Evolutionary conservation across 352 stramenopile genomes (phyloP).

Genomic region (Globisporangium radiosum): DNA sequence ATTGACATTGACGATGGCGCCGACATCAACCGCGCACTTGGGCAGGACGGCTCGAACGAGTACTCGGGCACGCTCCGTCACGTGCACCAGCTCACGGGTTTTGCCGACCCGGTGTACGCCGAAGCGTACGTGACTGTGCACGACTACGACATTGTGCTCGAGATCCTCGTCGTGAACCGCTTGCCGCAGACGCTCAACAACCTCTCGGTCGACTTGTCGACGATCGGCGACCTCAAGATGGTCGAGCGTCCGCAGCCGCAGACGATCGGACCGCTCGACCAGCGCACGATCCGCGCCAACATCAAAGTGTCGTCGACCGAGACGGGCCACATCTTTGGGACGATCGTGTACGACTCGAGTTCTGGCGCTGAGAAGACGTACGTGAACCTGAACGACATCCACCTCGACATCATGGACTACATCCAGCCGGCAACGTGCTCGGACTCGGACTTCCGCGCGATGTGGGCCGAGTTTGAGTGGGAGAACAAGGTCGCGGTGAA

Average conservation of each 20-base stretch:
- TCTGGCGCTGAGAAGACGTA: conserved; percentile 96
- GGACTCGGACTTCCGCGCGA: conserved; percentile 97
- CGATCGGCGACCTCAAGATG: conserved; percentile 99
- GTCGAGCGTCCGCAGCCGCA: conserved; percentile 96
- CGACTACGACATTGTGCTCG: conserved; percentile 99
- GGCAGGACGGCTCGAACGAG: conserved; percentile 82
- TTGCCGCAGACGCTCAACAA: conserved; percentile 98
- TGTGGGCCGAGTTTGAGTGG: conserved; percentile 99
- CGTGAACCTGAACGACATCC: conserved; percentile 99
- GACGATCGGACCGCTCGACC: conserved; percentile 97
- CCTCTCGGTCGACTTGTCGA: conserved; percentile 97
- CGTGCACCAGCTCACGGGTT: conserved; percentile 98
- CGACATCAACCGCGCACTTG: conserved; percentile 93
- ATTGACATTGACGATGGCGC: conserved; percentile 98
- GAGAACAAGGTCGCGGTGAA: conserved; percentile 99
- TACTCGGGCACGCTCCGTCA: conserved; percentile 91
- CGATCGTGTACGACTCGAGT: conserved; percentile 98
- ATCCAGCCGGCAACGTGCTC: conserved; percentile 93
- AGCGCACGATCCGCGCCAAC: conserved; percentile 95
- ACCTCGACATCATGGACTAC: conserved; percentile 99
- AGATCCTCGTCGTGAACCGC: conserved; percentile 99
- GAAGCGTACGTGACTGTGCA: conserved; percentile 99
- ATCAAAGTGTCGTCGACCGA: conserved; percentile 99
- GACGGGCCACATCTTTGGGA: conserved; percentile 99
- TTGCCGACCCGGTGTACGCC: conserved; percentile 99